Percentiles rank a stretch among this genome's conserved stretches.
Evolutionary conservation across 257 asterid genomes (phyloP).

Genomic region (Galeopsis tetrahit): DNA sequence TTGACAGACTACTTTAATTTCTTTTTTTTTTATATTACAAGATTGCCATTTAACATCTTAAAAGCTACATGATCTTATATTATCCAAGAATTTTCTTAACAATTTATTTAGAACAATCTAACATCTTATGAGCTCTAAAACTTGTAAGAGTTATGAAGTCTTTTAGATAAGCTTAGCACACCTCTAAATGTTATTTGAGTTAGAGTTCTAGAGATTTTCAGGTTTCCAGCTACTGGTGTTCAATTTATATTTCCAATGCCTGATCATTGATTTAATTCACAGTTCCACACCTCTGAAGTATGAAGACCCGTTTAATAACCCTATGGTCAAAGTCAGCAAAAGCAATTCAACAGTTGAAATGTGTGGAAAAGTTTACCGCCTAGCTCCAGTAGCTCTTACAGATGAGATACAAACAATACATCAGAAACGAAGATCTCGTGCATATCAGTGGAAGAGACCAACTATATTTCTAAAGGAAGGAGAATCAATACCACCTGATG

Average conservation of each 20-base stretch:
- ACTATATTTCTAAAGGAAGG: slow-evolving; percentile 93
- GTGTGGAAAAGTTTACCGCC: slow-evolving; percentile 93
- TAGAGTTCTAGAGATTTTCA: slow-evolving; percentile 10
- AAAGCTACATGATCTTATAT: background rate
- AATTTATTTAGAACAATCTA: background rate
- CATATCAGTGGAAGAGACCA: slow-evolving; percentile 99
- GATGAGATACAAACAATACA: slow-evolving; percentile 77
- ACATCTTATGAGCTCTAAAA: slow-evolving; percentile 5
- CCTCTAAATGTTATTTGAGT: slow-evolving; percentile 5
- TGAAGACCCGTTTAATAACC: slow-evolving; percentile 97
- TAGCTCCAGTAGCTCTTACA: slow-evolving; percentile 95
- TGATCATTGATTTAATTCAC: slow-evolving; percentile 27
- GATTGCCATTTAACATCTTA: slow-evolving; percentile 2
- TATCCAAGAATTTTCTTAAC: background rate
- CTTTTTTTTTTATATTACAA: background rate
- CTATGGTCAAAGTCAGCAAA: slow-evolving; percentile 88
- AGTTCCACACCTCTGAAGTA: slow-evolving; percentile 90
- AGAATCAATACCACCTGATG: slow-evolving; percentile 89
- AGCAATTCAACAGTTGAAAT: slow-evolving; percentile 89
- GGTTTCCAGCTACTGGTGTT: background rate
- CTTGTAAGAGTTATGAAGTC: background rate
- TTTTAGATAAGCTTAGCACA: background rate
- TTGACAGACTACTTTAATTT: background rate
- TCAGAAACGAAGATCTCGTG: slow-evolving; percentile 94
- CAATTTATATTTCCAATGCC: no score